Conservation (phyloP, 2,329 filamentous ascomycete genomes). For the Phialemoniopsis sp. region DNA sequence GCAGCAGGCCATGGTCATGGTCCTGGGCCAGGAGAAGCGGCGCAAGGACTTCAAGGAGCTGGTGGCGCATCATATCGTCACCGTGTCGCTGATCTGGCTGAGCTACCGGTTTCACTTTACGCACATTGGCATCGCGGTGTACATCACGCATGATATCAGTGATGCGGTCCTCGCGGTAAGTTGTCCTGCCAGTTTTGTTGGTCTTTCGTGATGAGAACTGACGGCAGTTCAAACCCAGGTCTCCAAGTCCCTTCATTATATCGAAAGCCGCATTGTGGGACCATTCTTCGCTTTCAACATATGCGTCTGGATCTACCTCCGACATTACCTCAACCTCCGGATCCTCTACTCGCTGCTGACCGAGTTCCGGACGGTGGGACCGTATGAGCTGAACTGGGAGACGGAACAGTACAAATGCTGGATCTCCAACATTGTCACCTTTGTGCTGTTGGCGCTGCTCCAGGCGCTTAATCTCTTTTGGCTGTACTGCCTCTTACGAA, state of each 20-base stretch:
- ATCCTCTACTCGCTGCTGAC: slow-evolving; percentile 56
- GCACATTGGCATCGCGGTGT: slow-evolving; percentile 69
- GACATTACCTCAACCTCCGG: slow-evolving; percentile 62
- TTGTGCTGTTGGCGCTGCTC: slow-evolving; percentile 43
- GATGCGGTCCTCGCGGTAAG: slow-evolving; percentile 73
- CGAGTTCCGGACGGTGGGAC: slow-evolving; percentile 52
- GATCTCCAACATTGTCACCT: slow-evolving; percentile 48
- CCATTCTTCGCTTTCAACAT: slow-evolving; percentile 67
- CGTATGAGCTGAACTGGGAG: slow-evolving; percentile 55
- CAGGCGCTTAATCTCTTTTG: slow-evolving; percentile 60
- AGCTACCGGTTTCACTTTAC: slow-evolving; percentile 77
- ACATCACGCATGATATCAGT: slow-evolving; percentile 70
- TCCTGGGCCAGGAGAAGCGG: slow-evolving; percentile 67
- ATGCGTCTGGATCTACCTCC: slow-evolving; percentile 64
- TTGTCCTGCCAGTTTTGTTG: slow-evolving; percentile 1
- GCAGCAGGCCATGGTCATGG: slow-evolving; percentile 67
- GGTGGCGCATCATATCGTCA: slow-evolving; percentile 69
- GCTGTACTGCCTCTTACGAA: slow-evolving; percentile 54
- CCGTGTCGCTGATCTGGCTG: slow-evolving; percentile 60
- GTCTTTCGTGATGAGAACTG: too few species aligned
- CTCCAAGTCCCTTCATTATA: slow-evolving; percentile 69
- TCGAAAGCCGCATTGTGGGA: slow-evolving; percentile 56
- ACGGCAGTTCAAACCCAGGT: slow-evolving; percentile 29
- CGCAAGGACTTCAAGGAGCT: slow-evolving; percentile 73
- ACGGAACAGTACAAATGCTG: slow-evolving; percentile 57